These are phyloP conservation scores for Aspergillus sp. DNA, from an alignment of 2,329 filamentous ascomycete genomes.

Conservation along the genomic window DNA sequence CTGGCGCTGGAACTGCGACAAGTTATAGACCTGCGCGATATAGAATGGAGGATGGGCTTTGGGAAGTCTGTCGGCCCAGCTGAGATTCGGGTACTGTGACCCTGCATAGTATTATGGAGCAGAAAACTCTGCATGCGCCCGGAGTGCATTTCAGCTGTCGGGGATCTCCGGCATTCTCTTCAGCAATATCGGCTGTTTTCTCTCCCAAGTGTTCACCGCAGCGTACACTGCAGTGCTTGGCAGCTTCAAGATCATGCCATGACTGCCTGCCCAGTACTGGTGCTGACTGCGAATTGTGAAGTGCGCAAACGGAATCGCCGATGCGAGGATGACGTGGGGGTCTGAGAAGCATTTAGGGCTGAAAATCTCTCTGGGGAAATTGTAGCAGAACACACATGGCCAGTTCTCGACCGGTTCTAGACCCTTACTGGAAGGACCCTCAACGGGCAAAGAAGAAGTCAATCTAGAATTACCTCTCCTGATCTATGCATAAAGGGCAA, in stretches of 20 bases:
- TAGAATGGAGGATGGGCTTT: background rate
- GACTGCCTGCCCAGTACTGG: background rate
- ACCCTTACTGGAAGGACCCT: background rate
- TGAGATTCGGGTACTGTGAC: background rate
- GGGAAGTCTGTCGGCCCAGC: background rate
- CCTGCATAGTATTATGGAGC: background rate
- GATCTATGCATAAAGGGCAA: background rate
- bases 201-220: background rate
- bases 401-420: background rate
- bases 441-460: background rate
- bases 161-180: background rate
- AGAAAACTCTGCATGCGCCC: background rate
- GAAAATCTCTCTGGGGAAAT: background rate
- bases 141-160: background rate
- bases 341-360: slow-evolving; percentile 4
- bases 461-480: background rate
- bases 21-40: background rate
- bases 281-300: slow-evolving; percentile 3
- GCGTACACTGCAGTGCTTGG: background rate
- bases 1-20: background rate
- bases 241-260: background rate
- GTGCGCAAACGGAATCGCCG: slow-evolving; percentile 2
- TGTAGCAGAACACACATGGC: slow-evolving; percentile 1
- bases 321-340: slow-evolving; percentile 2
- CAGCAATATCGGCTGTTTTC: background rate